A percentile compares a stretch with the other conserved stretches of the same genome.
phyloP scores from a whole-genome alignment of 2,329 filamentous ascomycete species.

The Fusarium sp. region DNA sequence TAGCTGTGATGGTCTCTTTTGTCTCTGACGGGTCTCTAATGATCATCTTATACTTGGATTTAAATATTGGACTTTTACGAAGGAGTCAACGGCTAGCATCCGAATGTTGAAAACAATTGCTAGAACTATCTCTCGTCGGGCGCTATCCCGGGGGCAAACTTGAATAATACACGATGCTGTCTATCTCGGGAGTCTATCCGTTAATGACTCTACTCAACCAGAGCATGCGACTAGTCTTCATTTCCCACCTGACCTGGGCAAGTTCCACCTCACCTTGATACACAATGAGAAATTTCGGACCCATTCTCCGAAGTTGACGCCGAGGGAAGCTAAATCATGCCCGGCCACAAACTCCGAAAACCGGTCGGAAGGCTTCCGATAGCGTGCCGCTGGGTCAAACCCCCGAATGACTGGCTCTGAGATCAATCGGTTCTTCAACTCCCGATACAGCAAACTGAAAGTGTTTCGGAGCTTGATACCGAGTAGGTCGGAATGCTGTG shows the following conservation, averaged over 20 bases:
- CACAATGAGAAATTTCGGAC: background rate
- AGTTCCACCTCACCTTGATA: background rate
- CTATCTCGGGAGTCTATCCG: background rate
- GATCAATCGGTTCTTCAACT: background rate
- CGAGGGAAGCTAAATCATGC: background rate
- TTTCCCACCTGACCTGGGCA: background rate
- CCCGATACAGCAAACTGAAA: background rate
- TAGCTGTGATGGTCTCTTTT: background rate
- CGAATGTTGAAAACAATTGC: background rate
- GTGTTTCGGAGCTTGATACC: background rate
- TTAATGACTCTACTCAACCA: background rate
- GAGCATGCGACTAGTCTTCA: background rate
- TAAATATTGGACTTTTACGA: accelerated
- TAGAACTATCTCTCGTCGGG: background rate
- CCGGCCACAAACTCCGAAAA: background rate
- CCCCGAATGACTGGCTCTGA: background rate
- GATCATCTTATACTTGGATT: background rate
- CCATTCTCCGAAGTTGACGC: background rate
- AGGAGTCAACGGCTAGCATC: background rate
- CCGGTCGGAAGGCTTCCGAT: background rate
- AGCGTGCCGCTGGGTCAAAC: no score
- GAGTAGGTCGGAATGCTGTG: no score
- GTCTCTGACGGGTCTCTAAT: background rate
- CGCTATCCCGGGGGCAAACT: background rate
- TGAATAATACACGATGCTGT: background rate